Conservation (phyloP, 1,284 basidiomycete species). For the Prillingera fragicola region DNA sequence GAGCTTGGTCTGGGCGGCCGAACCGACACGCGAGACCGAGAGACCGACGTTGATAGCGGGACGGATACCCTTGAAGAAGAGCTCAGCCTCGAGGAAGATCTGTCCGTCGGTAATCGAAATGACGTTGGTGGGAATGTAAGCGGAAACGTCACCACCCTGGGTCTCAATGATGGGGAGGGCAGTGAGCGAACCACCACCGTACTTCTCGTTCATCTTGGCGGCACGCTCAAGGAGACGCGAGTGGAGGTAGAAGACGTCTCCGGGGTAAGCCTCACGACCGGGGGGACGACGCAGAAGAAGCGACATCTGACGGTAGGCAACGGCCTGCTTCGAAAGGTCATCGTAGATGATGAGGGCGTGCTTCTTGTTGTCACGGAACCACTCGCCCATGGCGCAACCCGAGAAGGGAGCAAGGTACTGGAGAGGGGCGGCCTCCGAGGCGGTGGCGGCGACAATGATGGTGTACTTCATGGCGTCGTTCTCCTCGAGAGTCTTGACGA, state of each 20-base stretch:
- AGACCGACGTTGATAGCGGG: slow-evolving; percentile 99
- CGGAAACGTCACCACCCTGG: slow-evolving; percentile 99
- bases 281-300: slow-evolving; percentile 98
- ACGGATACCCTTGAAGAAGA: slow-evolving; percentile 99
- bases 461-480: slow-evolving; percentile 99
- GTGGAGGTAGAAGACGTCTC: slow-evolving; percentile 99
- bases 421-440: slow-evolving; percentile 95
- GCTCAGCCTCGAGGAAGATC: slow-evolving; percentile 98
- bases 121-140: slow-evolving; percentile 78
- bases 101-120: slow-evolving; percentile 98
- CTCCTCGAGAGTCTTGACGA: slow-evolving; percentile 98
- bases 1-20: slow-evolving; percentile 98
- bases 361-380: slow-evolving; percentile 99
- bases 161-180: slow-evolving; percentile 99
- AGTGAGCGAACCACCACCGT: slow-evolving; percentile 96
- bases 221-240: slow-evolving; percentile 99
- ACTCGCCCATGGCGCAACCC: slow-evolving; percentile 99
- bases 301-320: slow-evolving; percentile 99
- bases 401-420: slow-evolving; percentile 99
- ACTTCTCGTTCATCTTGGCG: slow-evolving; percentile 98
- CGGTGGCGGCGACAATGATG: slow-evolving; percentile 96
- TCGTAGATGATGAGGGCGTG: slow-evolving; percentile 96
- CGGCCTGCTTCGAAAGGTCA: slow-evolving; percentile 99
- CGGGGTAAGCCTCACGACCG: slow-evolving; percentile 99
- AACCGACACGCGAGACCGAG: slow-evolving; percentile 99